A percentile compares a stretch with the other conserved stretches of the same genome.
phyloP scores from a whole-genome alignment of 257 asterid genomes.

The Solanum clarkiae region DNA sequence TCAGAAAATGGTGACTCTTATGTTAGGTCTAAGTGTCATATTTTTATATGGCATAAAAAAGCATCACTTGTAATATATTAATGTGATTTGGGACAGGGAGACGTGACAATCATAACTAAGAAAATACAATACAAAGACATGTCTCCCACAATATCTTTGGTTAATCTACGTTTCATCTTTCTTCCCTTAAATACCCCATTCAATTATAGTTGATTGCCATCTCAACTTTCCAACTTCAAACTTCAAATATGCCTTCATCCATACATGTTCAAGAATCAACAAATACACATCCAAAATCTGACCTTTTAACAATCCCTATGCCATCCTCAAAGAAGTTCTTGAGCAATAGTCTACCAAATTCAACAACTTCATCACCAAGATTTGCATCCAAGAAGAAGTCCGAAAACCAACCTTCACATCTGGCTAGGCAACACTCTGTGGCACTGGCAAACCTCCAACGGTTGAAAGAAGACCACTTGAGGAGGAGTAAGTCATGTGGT shows the following conservation, averaged over 20 bases:
- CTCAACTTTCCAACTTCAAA: background rate
- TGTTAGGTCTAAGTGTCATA: background rate
- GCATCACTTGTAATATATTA: background rate
- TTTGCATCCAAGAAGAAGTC: slow-evolving; percentile 13
- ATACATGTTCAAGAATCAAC: background rate
- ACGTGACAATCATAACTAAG: slow-evolving; percentile 1
- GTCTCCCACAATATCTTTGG: background rate
- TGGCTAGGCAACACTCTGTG: slow-evolving; percentile 52
- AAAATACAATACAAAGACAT: background rate
- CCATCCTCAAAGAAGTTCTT: slow-evolving; percentile 26
- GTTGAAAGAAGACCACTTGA: slow-evolving; percentile 36
- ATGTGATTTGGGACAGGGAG: background rate
- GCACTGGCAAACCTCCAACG: slow-evolving; percentile 64
- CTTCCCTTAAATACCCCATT: background rate
- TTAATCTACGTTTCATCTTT: background rate
- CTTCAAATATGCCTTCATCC: background rate
- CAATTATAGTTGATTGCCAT: background rate
- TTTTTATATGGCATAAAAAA: background rate
- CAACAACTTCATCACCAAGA: slow-evolving; percentile 39
- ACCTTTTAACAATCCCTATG: background rate
- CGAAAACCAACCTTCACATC: slow-evolving; percentile 3
- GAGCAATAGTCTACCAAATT: slow-evolving; percentile 57
- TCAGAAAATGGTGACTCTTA: too few relatives aligned
- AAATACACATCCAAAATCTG: background rate
- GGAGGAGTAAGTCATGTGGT: slow-evolving; percentile 72